These are phyloP conservation scores for Scedosporium minutisporum DNA, from an alignment of 2,329 filamentous ascomycete genomes.

Conservation along the genomic window DNA sequence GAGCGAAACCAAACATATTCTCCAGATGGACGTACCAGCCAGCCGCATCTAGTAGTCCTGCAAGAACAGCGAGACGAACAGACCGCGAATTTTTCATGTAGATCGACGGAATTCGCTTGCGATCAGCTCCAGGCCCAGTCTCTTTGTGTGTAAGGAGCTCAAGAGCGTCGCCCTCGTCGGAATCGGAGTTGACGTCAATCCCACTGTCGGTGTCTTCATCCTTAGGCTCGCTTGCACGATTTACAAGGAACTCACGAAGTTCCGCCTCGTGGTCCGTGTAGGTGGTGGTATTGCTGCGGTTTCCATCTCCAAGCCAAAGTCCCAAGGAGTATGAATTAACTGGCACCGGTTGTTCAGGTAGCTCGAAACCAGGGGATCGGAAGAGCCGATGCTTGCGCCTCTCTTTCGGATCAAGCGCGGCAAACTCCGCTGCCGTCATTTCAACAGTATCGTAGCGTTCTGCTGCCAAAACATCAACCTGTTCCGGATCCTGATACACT, in stretches of 20 bases:
- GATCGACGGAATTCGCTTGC: conserved; percentile 1
- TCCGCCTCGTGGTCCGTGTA: neutral
- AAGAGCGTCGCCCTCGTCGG: neutral
- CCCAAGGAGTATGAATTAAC: conserved; percentile 6
- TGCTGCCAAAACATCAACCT: conserved; percentile 9
- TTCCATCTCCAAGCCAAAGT: neutral
- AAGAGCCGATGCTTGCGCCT: conserved; percentile 25
- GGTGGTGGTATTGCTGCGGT: neutral
- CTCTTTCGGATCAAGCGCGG: conserved; percentile 25
- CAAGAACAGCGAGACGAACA: conserved; percentile 1
- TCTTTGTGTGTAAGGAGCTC: neutral
- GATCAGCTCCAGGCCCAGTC: neutral
- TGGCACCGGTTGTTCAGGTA: conserved; percentile 12
- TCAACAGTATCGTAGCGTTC: conserved; percentile 30
- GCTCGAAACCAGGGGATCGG: conserved; percentile 21
- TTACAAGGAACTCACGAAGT: neutral
- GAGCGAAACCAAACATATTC: conserved; percentile 2
- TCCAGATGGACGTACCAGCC: conserved; percentile 1
- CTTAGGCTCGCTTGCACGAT: neutral
- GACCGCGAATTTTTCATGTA: conserved; percentile 4
- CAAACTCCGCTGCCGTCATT: conserved; percentile 35
- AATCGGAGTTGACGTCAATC: neutral
- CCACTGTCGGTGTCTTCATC: neutral
- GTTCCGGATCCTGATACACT: conserved; percentile 3
- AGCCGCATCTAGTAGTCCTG: neutral